Base-by-base conservation (phyloP, 1,139 yeast genomes). In the Yamadazyma triangularis region DNA sequence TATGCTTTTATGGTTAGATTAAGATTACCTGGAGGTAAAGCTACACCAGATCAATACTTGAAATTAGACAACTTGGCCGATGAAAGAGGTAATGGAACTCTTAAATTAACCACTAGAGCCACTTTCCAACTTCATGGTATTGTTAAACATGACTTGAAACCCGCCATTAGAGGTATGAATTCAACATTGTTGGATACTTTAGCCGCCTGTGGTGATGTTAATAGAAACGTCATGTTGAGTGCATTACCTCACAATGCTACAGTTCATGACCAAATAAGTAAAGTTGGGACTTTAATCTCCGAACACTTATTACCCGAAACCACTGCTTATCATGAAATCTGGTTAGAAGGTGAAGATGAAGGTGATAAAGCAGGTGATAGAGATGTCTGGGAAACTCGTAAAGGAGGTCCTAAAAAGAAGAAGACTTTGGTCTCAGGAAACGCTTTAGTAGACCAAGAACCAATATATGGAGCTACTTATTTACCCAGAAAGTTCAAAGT, bases 151-250 rank as follows among this genome's bases (percentile, higher is more conserved):
- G 74, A 89, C 51, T 70, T 91, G 58, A 88, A 87, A 60, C 88
- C 93, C 12, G 82, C 95, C 2, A 86, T 91, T 44, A 82, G 95
- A 65, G 95, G 93, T 30, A 88, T 91, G 81, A 89, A 89, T 57
- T 68, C 95, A 14, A 83, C 81, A 9, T 73, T 89, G 48, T 74
- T 91, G 79, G 97, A 91, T 54, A 89, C 97, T 10, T 74, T 91
- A 38, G 97, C 95, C 40, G 98, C 97, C 2, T 89, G 96, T 71
- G 98, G 98, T 69, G 98, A 91, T 65, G 97, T 89, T 26, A 86
- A 87, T 64, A 84, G 97, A 74, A 89, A 89, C 55, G 96, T 89
- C 30, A 89, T 89, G 80, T 73, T 86, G 35, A 77, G 93, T 39
- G 95, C 96, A 9, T 69, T 87, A 29, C 96, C 97, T 15, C 75